A percentile compares a stretch with the other conserved stretches of the same genome.
Conservation (phyloP, 1,139 yeast species). For the Lizanozyma gosingica region DNA sequence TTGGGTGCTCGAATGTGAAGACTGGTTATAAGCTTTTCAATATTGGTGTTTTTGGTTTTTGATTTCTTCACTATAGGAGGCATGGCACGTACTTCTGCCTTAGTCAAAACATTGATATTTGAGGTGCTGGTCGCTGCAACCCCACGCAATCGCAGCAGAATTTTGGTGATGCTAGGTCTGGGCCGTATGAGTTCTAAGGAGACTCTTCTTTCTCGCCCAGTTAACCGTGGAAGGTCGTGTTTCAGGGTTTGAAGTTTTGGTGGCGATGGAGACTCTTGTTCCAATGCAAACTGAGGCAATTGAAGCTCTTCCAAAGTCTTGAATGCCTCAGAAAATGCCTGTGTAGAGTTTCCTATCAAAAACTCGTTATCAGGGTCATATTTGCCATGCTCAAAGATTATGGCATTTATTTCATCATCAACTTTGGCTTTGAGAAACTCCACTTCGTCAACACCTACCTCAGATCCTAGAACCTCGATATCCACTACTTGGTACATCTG, state of each 20-base stretch:
- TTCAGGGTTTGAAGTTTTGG: too few species aligned
- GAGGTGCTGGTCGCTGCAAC: constrained; percentile 26
- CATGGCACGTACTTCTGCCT: constrained; percentile 14
- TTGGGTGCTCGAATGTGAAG: not conserved
- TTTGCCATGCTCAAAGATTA: not conserved
- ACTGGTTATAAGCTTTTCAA: not conserved
- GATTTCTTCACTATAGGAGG: constrained; percentile 1
- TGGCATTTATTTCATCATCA: not conserved
- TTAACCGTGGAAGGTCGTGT: not conserved
- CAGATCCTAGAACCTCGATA: not conserved
- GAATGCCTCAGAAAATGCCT: not conserved
- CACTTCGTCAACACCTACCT: not conserved
- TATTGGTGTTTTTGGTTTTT: constrained; percentile 1
- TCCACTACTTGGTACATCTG: not conserved
- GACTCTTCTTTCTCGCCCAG: constrained; percentile 13
- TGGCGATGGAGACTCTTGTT: not conserved
- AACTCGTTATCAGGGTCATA: not conserved
- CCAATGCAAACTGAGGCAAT: not conserved
- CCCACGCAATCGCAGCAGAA: constrained; percentile 15
- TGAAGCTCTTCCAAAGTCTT: not conserved
- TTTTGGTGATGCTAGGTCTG: constrained; percentile 8
- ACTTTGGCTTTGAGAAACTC: not conserved
- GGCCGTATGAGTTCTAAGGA: constrained; percentile 25
- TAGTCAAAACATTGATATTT: constrained; percentile 26
- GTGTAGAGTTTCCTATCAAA: not conserved